Conservation (phyloP, 805 yeast species). For the Saturnispora halmiae region DNA sequence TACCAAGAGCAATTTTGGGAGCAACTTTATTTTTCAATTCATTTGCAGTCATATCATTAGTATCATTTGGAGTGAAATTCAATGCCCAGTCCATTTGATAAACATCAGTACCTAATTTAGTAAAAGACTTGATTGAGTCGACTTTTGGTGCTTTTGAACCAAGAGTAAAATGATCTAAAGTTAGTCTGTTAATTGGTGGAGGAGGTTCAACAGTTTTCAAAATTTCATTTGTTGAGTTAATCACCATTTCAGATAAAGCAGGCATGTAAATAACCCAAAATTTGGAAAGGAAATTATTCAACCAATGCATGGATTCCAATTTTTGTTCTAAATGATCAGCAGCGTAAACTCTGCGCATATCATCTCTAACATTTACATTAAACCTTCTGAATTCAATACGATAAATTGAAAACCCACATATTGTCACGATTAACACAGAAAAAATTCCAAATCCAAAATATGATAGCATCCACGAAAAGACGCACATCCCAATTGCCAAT, state of each 20-base stretch:
- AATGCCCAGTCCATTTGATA: slow-evolving; percentile 83
- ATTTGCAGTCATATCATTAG: slow-evolving; percentile 73
- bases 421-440: slow-evolving; percentile 48
- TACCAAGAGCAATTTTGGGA: slow-evolving; percentile 76
- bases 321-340: slow-evolving; percentile 52
- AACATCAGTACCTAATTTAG: slow-evolving; percentile 55
- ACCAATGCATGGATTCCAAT: slow-evolving; percentile 73
- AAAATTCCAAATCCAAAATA: slow-evolving; percentile 56
- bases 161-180: slow-evolving; percentile 67
- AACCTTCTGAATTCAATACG: slow-evolving; percentile 68
- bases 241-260: slow-evolving; percentile 66
- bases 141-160: slow-evolving; percentile 77
- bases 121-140: slow-evolving; percentile 61
- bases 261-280: slow-evolving; percentile 90
- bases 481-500: slow-evolving; percentile 57
- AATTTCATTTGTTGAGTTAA: slow-evolving; percentile 56
- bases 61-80: slow-evolving; percentile 72
- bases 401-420: slow-evolving; percentile 58
- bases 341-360: slow-evolving; percentile 57
- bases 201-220: slow-evolving; percentile 73
- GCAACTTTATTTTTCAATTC: slow-evolving; percentile 62
- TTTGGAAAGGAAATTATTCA: slow-evolving; percentile 65
- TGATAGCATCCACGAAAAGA: slow-evolving; percentile 62
- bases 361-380: slow-evolving; percentile 66
- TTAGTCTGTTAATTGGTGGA: slow-evolving; percentile 65